These are phyloP conservation scores for Eucalyptus cloeziana DNA, from an alignment of 345 rosid genomes.

Conservation along the genomic window DNA sequence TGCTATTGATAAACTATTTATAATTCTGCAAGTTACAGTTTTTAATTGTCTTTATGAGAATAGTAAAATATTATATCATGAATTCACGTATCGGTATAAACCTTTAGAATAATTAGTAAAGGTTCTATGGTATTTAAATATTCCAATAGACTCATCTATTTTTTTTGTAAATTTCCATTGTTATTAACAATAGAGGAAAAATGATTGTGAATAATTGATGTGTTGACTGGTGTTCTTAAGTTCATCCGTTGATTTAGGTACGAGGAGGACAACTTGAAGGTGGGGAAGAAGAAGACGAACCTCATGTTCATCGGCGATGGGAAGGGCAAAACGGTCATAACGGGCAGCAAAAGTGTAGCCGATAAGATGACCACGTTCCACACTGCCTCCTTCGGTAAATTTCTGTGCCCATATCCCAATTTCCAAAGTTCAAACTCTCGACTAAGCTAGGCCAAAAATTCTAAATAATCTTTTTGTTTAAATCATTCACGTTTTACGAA, in stretches of 20 bases:
- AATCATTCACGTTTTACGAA: no score
- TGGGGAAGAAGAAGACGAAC: conserved; percentile 78
- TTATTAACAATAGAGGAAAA: neutral
- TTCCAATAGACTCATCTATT: neutral
- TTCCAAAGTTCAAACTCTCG: neutral
- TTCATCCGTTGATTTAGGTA: conserved; percentile 23
- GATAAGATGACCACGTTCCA: conserved; percentile 75
- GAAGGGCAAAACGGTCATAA: conserved; percentile 59
- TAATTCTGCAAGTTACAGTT: neutral
- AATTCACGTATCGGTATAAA: neutral
- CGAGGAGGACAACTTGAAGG: conserved; percentile 70
- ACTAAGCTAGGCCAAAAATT: neutral
- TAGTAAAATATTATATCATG: neutral
- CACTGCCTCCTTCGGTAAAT: conserved; percentile 88
- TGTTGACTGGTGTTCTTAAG: no score
- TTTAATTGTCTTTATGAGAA: neutral
- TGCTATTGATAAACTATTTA: neutral
- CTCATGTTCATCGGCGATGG: conserved; percentile 97
- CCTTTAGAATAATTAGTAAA: neutral
- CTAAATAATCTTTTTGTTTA: no score
- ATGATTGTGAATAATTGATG: neutral
- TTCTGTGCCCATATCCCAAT: neutral
- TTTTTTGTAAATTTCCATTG: neutral
- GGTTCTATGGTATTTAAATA: neutral
- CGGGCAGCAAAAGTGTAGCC: conserved; percentile 48